Evolutionary conservation across 768 basidiomycete genomes (phyloP).

Genomic region (Daedalea quercina): DNA sequence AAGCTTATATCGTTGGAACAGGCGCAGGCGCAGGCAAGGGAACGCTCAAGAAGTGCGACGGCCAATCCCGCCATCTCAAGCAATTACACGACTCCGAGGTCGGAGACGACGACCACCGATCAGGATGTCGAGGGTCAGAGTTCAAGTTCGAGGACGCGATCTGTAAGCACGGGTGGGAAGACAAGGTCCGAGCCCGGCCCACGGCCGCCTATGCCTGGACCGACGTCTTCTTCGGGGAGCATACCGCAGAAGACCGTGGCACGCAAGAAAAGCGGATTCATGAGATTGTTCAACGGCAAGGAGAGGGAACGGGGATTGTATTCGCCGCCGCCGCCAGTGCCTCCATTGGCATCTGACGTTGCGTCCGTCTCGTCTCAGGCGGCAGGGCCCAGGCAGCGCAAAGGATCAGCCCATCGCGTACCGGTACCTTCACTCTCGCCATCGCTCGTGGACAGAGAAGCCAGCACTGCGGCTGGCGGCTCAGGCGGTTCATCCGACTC

Average conservation of each 20-base stretch:
- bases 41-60: constrained; percentile 45
- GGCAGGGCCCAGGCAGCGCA: constrained; percentile 17
- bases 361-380: constrained; percentile 3
- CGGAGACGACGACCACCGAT: constrained; percentile 8
- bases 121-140: constrained; percentile 11
- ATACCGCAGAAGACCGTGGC: constrained; percentile 44
- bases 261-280: constrained; percentile 78
- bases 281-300: constrained; percentile 67
- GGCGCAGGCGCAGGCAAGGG: constrained; percentile 54
- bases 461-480: not conserved
- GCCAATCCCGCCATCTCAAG: constrained; percentile 16
- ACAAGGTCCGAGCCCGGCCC: constrained; percentile 27
- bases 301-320: constrained; percentile 30
- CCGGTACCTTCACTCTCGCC: constrained; percentile 23
- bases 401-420: constrained; percentile 18
- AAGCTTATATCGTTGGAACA: constrained; percentile 73
- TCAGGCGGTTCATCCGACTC: constrained; percentile 16
- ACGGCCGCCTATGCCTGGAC: constrained; percentile 10
- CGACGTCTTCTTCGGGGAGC: not conserved
- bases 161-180: constrained; percentile 52
- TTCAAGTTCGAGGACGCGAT: constrained; percentile 42
- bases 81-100: constrained; percentile 12
- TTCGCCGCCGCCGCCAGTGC: constrained; percentile 48
- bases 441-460: constrained; percentile 8
- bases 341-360: constrained; percentile 34